Base-by-base conservation (phyloP, 805 yeast species). In the Lipomyces kockii region DNA sequence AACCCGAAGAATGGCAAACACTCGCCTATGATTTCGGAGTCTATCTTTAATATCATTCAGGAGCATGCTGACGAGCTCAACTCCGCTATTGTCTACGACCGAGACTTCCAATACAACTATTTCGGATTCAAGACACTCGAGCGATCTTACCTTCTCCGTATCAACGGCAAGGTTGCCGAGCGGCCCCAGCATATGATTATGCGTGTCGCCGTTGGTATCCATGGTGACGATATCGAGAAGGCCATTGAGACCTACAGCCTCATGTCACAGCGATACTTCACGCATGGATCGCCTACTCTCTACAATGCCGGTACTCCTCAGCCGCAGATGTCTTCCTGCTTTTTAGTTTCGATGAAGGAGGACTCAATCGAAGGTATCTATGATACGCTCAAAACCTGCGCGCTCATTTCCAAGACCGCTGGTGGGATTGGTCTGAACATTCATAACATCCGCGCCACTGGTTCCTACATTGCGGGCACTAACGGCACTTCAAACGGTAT, bases 361-460 rank as follows among this genome's bases (percentile, higher is more conserved):
- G 99, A 94, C 79, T 93, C 98, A 3, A 92, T 94, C 68, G 97
- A 94, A 71, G 98, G 98, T 49, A 94, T 94, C 61, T 94, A 91
- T 76, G 91, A 90, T 69, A 92, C 98, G 14, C 83, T 94, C 63
- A 90, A 93, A 79, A 88, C 89, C 70, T 85, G 95, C 74, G 98
- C 99, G 12, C 81, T 92, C 75, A 93, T 94, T 61, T 92, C 97
- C 61, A 94, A 94, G 80, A 86, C 95, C 43, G 94, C 98, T 11
- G 99, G 99, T 70, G 99, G 99, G 66, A 87, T 94, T 70, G 99
- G 99, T 43, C 79, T 94, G 62, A 96, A 92, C 77, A 86, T 92
- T 61, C 92, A 90, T 76, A 90, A 93, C 80, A 89, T 94, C 64
- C 86, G 98, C 75, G 85, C 95, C 6, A 83, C 88, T 20, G 98